These are phyloP conservation scores for Gossypium schwendimanii DNA, from an alignment of 441 rosid species.

Conservation along the genomic window DNA sequence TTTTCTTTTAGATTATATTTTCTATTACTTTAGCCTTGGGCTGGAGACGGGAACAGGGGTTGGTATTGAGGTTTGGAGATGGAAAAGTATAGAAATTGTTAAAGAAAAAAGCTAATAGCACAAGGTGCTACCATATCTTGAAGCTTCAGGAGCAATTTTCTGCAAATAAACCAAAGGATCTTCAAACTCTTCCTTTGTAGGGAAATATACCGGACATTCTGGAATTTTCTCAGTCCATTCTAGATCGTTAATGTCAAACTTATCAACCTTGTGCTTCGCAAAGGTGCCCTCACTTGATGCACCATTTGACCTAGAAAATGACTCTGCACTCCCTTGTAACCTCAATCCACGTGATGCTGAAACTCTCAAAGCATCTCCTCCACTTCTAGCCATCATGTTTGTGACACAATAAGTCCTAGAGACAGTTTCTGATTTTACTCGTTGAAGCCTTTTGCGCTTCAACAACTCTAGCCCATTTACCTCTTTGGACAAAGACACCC, in stretches of 20 bases:
- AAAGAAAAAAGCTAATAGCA: not conserved
- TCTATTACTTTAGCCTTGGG: too few relatives aligned
- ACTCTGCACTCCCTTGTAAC: conserved; percentile 40
- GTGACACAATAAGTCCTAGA: conserved; percentile 34
- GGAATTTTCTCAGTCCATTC: conserved; percentile 88
- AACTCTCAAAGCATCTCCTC: conserved; percentile 75
- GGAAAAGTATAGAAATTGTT: not conserved
- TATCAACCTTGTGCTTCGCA: conserved; percentile 62
- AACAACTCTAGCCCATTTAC: conserved; percentile 66
- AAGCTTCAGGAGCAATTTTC: conserved; percentile 93
- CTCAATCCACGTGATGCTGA: conserved; percentile 77
- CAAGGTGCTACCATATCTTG: conserved; percentile 63
- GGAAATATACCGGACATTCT: conserved; percentile 84
- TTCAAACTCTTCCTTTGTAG: conserved; percentile 86
- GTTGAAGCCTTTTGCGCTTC: conserved; percentile 78
- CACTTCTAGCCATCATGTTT: conserved; percentile 66
- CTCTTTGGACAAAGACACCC: conserved; percentile 67
- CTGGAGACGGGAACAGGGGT: not conserved
- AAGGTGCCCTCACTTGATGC: conserved; percentile 40
- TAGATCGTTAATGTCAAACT: conserved; percentile 58
- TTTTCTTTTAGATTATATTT: not conserved
- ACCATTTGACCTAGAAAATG: conserved; percentile 28
- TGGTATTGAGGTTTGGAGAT: not conserved
- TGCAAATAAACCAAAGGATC: conserved; percentile 91
- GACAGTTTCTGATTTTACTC: conserved; percentile 47